Percentiles rank a stretch among this genome's conserved stretches.
These are phyloP conservation scores for Alternaria longipes DNA, from an alignment of 2,329 filamentous ascomycete species.

Conservation along the genomic window DNA sequence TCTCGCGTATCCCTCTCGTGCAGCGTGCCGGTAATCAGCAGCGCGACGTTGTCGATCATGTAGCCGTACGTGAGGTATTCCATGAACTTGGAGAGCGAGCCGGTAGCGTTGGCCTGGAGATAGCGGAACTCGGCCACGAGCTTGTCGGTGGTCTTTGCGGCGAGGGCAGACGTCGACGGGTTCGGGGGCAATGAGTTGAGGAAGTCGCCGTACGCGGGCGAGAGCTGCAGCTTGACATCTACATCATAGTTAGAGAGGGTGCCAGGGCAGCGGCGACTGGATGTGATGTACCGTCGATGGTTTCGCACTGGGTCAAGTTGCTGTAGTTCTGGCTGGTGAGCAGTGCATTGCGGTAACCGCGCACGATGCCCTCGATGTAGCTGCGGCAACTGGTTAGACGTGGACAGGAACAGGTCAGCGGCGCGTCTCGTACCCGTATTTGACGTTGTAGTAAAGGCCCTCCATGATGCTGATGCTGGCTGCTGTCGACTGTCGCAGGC, in stretches of 20 bases:
- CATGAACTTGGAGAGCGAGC: conserved; percentile 92
- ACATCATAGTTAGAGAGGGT: conserved; percentile 57
- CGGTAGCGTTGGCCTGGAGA: conserved; percentile 90
- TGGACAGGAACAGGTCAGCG: not conserved
- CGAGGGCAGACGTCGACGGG: conserved; percentile 93
- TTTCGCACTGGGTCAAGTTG: conserved; percentile 98
- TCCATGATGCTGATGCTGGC: conserved; percentile 70
- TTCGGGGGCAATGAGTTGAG: conserved; percentile 93
- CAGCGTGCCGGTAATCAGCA: conserved; percentile 95
- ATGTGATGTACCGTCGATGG: conserved; percentile 78
- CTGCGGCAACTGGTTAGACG: conserved; percentile 58
- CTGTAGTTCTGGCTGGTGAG: conserved; percentile 90
- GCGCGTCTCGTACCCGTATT: conserved; percentile 74
- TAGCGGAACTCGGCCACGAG: conserved; percentile 98
- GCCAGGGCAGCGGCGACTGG: not conserved
- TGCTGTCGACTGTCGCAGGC: conserved; percentile 21
- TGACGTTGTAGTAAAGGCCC: conserved; percentile 92
- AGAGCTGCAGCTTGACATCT: conserved; percentile 98
- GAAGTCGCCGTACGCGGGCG: conserved; percentile 96
- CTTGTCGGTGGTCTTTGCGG: conserved; percentile 96
- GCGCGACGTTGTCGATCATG: conserved; percentile 99
- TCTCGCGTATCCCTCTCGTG: conserved; percentile 98
- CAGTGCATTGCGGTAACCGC: conserved; percentile 94
- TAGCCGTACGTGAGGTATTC: conserved; percentile 99
- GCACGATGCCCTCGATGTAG: conserved; percentile 96